Conservation (phyloP, 2,329 filamentous ascomycete genomes). For the Aspergillus fischeri region DNA sequence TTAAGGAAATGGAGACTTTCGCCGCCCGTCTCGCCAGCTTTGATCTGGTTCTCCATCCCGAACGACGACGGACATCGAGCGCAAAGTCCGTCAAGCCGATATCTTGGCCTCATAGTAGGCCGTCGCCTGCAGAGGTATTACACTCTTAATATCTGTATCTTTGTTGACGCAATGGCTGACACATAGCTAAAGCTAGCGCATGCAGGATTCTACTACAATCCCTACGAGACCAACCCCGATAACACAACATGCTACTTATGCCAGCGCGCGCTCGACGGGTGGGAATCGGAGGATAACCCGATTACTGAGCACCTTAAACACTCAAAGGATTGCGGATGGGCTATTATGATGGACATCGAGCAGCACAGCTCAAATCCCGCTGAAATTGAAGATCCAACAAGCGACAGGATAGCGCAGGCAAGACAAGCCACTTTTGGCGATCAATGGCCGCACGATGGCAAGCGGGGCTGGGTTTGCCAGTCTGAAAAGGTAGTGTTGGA, state of each 20-base stretch:
- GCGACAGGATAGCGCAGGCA: slow-evolving; percentile 67
- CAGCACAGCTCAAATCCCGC: slow-evolving; percentile 42
- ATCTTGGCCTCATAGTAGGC: slow-evolving; percentile 74
- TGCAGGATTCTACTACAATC: slow-evolving; percentile 88
- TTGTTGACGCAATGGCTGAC: slow-evolving; percentile 5
- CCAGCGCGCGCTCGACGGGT: slow-evolving; percentile 77
- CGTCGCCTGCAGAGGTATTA: slow-evolving; percentile 60
- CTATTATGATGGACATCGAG: slow-evolving; percentile 63
- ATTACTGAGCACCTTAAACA: slow-evolving; percentile 81
- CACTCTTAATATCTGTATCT: slow-evolving; percentile 11
- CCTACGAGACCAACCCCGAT: slow-evolving; percentile 69
- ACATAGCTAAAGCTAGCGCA: slow-evolving; percentile 65
- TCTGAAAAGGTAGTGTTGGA: slow-evolving; percentile 65
- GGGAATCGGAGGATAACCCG: slow-evolving; percentile 83
- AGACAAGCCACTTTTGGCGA: slow-evolving; percentile 78
- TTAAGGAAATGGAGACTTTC: slow-evolving; percentile 55
- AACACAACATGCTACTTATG: slow-evolving; percentile 91
- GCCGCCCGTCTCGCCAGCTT: slow-evolving; percentile 81
- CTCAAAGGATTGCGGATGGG: slow-evolving; percentile 80
- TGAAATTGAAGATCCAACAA: slow-evolving; percentile 67
- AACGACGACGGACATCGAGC: slow-evolving; percentile 68
- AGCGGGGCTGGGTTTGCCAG: slow-evolving; percentile 86
- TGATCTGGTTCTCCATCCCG: slow-evolving; percentile 55
- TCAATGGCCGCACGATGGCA: slow-evolving; percentile 83
- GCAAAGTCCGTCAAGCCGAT: slow-evolving; percentile 52